phyloP scores from a whole-genome alignment of 495 filamentous ascomycete genomes.

The Penicillium manginii region DNA sequence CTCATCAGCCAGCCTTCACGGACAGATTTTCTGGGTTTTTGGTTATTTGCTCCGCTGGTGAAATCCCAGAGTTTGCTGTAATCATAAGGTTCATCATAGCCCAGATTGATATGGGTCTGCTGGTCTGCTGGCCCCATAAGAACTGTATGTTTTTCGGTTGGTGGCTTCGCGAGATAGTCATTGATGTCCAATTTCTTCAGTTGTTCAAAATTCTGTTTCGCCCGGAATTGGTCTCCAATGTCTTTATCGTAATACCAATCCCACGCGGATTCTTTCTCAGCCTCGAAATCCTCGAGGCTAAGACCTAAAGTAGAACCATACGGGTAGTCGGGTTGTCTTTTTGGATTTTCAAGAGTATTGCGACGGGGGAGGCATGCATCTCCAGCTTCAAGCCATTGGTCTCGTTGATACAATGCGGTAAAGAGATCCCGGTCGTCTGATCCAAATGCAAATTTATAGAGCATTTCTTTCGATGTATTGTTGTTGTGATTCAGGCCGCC shows the following conservation, averaged over 20 bases:
- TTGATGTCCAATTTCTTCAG: constrained; percentile 33
- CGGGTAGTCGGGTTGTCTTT: constrained; percentile 34
- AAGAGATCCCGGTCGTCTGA: constrained; percentile 51
- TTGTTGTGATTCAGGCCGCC: constrained; percentile 42
- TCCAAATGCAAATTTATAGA: constrained; percentile 45
- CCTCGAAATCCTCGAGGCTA: constrained; percentile 40
- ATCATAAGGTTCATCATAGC: constrained; percentile 42
- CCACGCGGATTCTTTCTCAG: constrained; percentile 54
- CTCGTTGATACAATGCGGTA: constrained; percentile 47
- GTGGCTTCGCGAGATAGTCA: constrained; percentile 46
- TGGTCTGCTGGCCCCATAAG: constrained; percentile 55
- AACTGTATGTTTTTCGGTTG: constrained; percentile 42
- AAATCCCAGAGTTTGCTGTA: constrained; percentile 50
- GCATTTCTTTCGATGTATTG: constrained; percentile 44
- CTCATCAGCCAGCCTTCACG: constrained; percentile 63
- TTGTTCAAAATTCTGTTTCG: constrained; percentile 37
- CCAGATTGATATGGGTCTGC: constrained; percentile 47
- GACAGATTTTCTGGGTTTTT: constrained; percentile 13
- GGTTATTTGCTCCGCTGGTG: not conserved
- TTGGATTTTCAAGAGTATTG: constrained; percentile 30
- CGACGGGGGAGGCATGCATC: constrained; percentile 57
- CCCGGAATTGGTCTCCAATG: constrained; percentile 39
- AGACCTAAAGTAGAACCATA: constrained; percentile 48
- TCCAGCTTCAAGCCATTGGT: constrained; percentile 47
- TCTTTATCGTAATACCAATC: constrained; percentile 57